phyloP scores from a whole-genome alignment of 257 asterid genomes.

The Oldenlandia corymbosa region DNA sequence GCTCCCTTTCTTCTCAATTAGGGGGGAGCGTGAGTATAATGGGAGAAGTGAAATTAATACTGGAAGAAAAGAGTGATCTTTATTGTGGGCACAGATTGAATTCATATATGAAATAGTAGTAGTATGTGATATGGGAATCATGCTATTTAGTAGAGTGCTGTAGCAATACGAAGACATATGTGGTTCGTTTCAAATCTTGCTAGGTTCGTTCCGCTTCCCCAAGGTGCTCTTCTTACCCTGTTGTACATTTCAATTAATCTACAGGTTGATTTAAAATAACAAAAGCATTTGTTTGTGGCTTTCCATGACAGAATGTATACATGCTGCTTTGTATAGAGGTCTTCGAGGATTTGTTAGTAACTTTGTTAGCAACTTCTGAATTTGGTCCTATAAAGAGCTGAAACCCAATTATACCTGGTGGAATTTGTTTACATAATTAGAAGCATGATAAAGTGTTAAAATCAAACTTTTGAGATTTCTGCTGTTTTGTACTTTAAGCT shows the following conservation, averaged over 20 bases:
- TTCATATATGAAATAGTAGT: too few relatives aligned
- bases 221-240: slow-evolving; percentile 81
- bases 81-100: too few relatives aligned
- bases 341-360: not conserved
- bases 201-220: slow-evolving; percentile 64
- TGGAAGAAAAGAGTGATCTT: too few relatives aligned
- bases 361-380: not conserved
- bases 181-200: slow-evolving; percentile 80
- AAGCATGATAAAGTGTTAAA: not conserved
- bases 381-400: not conserved
- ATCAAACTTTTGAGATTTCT: not conserved
- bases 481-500: not conserved
- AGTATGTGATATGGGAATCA: too few relatives aligned
- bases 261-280: slow-evolving; percentile 56
- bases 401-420: not conserved
- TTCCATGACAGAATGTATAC: slow-evolving; percentile 25
- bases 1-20: too few relatives aligned
- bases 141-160: too few relatives aligned
- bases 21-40: too few relatives aligned
- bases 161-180: too few relatives aligned
- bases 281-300: slow-evolving; percentile 13
- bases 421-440: not conserved
- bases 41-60: too few relatives aligned
- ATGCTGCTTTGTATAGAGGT: slow-evolving; percentile 7
- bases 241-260: slow-evolving; percentile 78